Evolutionary conservation across 352 stramenopile species (phyloP).

Genomic region (Pythium sp.): DNA sequence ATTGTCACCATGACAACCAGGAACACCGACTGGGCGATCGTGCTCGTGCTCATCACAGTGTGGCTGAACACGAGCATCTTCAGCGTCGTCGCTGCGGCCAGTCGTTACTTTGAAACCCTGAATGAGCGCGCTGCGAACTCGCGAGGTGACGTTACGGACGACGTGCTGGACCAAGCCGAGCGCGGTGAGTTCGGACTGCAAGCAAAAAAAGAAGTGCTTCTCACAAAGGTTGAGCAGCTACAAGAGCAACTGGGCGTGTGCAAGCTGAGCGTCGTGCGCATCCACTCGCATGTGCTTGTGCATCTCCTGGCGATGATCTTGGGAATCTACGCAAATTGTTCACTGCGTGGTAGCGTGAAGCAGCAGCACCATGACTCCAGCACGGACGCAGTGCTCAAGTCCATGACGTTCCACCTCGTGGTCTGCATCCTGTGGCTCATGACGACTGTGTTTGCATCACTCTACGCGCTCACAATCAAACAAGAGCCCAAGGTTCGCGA

Average conservation of each 20-base stretch:
- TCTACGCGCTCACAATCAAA: constrained; percentile 39
- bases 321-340: constrained; percentile 37
- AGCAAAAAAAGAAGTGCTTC: constrained; percentile 55
- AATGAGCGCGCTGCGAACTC: constrained; percentile 33
- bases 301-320: constrained; percentile 39
- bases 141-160: constrained; percentile 37
- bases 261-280: constrained; percentile 49
- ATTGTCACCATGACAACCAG: constrained; percentile 27
- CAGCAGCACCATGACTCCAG: constrained; percentile 8
- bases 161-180: constrained; percentile 56
- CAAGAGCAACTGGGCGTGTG: constrained; percentile 55
- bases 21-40: constrained; percentile 34
- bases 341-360: constrained; percentile 17
- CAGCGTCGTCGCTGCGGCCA: constrained; percentile 28
- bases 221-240: constrained; percentile 51
- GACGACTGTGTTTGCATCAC: constrained; percentile 24
- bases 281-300: constrained; percentile 42
- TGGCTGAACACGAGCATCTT: constrained; percentile 49
- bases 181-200: constrained; percentile 65
- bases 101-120: constrained; percentile 35
- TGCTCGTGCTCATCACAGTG: constrained; percentile 36
- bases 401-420: constrained; percentile 41
- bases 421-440: constrained; percentile 50
- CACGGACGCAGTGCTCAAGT: constrained; percentile 21
- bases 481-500: constrained; percentile 27